These are phyloP conservation scores for Rozella allomycis DNA, from an alignment of 371 early-diverging fungal genomes.

Conservation along the genomic window DNA sequence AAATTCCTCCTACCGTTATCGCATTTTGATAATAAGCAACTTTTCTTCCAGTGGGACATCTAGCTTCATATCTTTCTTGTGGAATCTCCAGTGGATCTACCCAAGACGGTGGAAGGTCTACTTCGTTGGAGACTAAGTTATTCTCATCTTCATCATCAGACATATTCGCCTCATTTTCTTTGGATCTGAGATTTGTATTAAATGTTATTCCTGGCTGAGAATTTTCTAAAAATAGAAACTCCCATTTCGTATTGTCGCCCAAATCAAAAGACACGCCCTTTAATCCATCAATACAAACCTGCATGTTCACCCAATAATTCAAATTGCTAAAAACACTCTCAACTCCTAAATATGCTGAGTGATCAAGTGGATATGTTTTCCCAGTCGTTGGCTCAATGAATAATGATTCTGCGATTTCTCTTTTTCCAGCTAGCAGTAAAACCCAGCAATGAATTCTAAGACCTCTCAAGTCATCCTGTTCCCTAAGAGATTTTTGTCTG, in stretches of 20 bases:
- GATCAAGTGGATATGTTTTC: conserved; percentile 12
- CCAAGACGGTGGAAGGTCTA: conserved; percentile 27
- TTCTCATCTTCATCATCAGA: too few relatives aligned
- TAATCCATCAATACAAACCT: conserved; percentile 26
- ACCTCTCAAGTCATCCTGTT: conserved; percentile 24
- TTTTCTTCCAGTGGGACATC: conserved; percentile 21
- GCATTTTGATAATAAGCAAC: conserved; percentile 14
- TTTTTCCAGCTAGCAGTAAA: conserved; percentile 22
- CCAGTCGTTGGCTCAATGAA: conserved; percentile 30
- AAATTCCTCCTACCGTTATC: too few relatives aligned
- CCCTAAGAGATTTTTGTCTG: conserved; percentile 1
- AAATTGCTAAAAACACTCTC: conserved; percentile 24
- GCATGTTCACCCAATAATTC: conserved; percentile 38
- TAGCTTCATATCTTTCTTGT: conserved; percentile 17
- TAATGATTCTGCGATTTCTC: conserved; percentile 27
- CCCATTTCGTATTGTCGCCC: conserved; percentile 32
- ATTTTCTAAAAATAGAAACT: conserved; percentile 25
- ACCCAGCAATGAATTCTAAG: conserved; percentile 30
- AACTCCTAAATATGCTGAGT: conserved; percentile 24
- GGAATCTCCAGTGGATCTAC: conserved; percentile 13
- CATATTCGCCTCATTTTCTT: too few relatives aligned
- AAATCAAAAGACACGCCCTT: conserved; percentile 31
- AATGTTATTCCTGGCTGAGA: too few relatives aligned
- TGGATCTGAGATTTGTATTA: too few relatives aligned
- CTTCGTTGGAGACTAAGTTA: too few relatives aligned